Evolutionary conservation across 345 rosid species (phyloP), one percentile per base, ranked within the genome.

Genomic region (Aegle marmelos): DNA sequence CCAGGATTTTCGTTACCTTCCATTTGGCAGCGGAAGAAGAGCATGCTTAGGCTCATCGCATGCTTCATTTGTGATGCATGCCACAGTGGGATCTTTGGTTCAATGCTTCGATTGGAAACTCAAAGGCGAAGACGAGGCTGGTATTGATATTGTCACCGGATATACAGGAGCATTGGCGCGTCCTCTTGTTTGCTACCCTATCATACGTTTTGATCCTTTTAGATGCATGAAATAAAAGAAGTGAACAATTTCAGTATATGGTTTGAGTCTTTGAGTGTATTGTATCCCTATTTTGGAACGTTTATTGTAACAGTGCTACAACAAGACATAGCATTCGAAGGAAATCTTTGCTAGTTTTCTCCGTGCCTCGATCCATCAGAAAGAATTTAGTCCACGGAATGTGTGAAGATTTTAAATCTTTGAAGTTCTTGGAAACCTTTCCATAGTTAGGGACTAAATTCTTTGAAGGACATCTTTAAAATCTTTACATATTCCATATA

Each of bases 21-120:
- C 88, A 21, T 83, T 87, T 30, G 90, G 87, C 7, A 83, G 87
- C n/a, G 90, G 88, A 39, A 77, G 89, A 79, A 78, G 87, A 75
- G 78, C 81, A 14, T 88, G 89, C 77, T 59, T 80, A 39, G 91
- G 87, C 8, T n/a, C 73, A 17, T 62, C 82, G 1, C 90, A 87
- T 48, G 85, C 82, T 14, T 50, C 73, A 6, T 76, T 60, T 22
- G 90, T 87, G 53, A 80, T 83, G 75, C 83, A 80, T 37, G 73
- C 80, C 11, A 73, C 83, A 6, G 69, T 87, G 57, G 90, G 83
- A 4, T 82, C 80, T 5, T 70, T 87, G 59, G 60, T 87, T 11
- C 90, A 87, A 27, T 87, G 88, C 75, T 87, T 87, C 65, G 90
- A 87, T 17, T 82, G 85, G 84, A 81, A 76, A 54, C 45, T 85